Evolutionary conservation across 495 filamentous ascomycete species (phyloP).

Genomic region (Penicillium pulvis): DNA sequence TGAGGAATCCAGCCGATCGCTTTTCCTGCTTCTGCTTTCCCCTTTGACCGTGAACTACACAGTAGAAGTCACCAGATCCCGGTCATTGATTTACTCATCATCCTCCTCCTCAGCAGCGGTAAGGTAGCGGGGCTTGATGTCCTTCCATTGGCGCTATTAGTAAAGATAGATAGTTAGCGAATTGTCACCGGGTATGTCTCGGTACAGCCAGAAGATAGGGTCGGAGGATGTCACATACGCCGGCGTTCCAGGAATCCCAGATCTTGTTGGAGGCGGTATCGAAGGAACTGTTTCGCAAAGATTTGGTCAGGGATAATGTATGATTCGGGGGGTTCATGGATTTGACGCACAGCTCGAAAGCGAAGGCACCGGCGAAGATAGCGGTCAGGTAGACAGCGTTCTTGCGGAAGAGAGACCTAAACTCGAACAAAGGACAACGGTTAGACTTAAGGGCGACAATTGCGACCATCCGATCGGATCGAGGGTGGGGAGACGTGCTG

Average conservation of each 20-base stretch:
- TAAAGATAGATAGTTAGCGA: constrained; percentile 32
- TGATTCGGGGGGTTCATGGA: constrained; percentile 7
- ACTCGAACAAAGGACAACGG: constrained; percentile 21
- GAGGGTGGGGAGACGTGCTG: constrained; percentile 64
- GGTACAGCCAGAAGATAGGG: constrained; percentile 6
- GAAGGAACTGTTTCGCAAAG: constrained; percentile 62
- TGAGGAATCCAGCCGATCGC: constrained; percentile 20
- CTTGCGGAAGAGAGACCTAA: constrained; percentile 77
- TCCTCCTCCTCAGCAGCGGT: constrained; percentile 62
- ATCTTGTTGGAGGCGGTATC: constrained; percentile 74
- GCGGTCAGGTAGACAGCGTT: constrained; percentile 84
- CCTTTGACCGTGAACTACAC: constrained; percentile 19
- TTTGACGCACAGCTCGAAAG: constrained; percentile 82
- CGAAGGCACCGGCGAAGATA: constrained; percentile 87
- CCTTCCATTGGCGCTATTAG: constrained; percentile 97
- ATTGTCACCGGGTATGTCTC: constrained; percentile 1
- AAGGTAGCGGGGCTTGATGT: constrained; percentile 88
- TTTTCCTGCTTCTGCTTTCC: constrained; percentile 23
- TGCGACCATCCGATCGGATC: constrained; percentile 16
- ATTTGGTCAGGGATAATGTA: constrained; percentile 17
- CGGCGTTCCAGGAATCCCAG: constrained; percentile 88
- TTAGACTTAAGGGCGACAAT: constrained; percentile 23
- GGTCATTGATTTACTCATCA: constrained; percentile 42
- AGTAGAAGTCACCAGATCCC: constrained; percentile 9
- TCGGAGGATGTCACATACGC: constrained; percentile 60